Conservation (phyloP, 1,284 basidiomycete species). For the Sporisorium iseilematis-ciliati region DNA sequence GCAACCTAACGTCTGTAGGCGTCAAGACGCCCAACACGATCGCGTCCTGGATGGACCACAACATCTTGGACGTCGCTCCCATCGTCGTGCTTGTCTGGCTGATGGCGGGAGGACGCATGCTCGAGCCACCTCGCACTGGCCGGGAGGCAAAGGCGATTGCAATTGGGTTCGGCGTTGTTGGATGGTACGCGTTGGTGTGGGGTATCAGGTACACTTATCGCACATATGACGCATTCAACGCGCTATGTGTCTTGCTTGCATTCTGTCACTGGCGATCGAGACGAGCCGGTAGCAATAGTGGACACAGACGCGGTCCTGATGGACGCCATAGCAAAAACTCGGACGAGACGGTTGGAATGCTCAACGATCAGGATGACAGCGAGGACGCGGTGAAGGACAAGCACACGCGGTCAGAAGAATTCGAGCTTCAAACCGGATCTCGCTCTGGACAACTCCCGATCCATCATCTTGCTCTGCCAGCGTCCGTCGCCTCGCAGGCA, state of each 20-base stretch:
- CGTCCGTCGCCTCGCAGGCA: slow-evolving; percentile 1
- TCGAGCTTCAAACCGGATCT: slow-evolving; percentile 18
- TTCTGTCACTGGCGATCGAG: slow-evolving; percentile 44
- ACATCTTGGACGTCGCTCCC: slow-evolving; percentile 77
- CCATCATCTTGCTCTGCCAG: slow-evolving; percentile 36
- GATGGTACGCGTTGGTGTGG: slow-evolving; percentile 42
- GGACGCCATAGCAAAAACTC: slow-evolving; percentile 17
- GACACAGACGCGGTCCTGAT: neutral
- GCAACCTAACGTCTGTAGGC: slow-evolving; percentile 74
- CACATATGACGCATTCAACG: slow-evolving; percentile 46
- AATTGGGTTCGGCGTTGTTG: slow-evolving; percentile 32
- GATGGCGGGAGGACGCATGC: slow-evolving; percentile 46
- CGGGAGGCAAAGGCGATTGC: slow-evolving; percentile 26
- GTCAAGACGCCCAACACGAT: slow-evolving; percentile 63
- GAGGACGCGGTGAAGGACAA: neutral
- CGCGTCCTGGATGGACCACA: slow-evolving; percentile 74
- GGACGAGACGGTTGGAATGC: slow-evolving; percentile 31
- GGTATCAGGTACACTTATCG: slow-evolving; percentile 55
- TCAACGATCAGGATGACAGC: slow-evolving; percentile 2
- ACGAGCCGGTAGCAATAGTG: slow-evolving; percentile 7
- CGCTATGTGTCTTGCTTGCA: slow-evolving; percentile 23
- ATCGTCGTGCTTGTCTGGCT: slow-evolving; percentile 74
- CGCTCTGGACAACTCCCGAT: slow-evolving; percentile 22
- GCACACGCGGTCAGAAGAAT: neutral
- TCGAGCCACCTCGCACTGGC: slow-evolving; percentile 27